Evolutionary conservation across 495 filamentous ascomycete species (phyloP).

Genomic region (Penicillium manginii): DNA sequence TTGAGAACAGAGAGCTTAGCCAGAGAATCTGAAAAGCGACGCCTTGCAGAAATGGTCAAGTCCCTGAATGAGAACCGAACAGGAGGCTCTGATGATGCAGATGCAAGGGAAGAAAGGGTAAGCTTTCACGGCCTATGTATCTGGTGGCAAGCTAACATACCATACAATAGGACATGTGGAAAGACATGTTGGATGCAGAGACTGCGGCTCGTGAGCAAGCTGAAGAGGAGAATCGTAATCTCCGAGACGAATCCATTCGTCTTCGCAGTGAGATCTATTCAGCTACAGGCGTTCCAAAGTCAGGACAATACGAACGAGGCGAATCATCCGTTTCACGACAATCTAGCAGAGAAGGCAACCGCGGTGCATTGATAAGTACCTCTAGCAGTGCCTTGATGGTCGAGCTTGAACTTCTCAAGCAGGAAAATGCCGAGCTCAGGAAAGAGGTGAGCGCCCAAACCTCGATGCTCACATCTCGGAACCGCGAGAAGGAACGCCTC

Average conservation of each 20-base stretch:
- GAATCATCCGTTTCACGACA: conserved; percentile 64
- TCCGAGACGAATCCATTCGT: conserved; percentile 82
- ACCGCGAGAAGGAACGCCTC: conserved; percentile 90
- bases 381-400: conserved; percentile 69
- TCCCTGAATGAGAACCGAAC: conserved; percentile 66
- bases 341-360: conserved; percentile 63
- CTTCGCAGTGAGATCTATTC: conserved; percentile 66
- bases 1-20: conserved; percentile 73
- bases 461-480: conserved; percentile 95
- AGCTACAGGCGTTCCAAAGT: conserved; percentile 22
- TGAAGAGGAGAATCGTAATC: conserved; percentile 81
- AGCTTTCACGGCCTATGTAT: conserved; percentile 12
- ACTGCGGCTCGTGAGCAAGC: conserved; percentile 86
- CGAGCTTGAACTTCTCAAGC: conserved; percentile 77
- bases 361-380: conserved; percentile 55
- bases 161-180: conserved; percentile 73
- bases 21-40: conserved; percentile 79
- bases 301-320: conserved; percentile 58
- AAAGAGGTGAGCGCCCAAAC: conserved; percentile 94
- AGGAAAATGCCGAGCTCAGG: conserved; percentile 90
- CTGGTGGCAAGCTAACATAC: conserved; percentile 7
- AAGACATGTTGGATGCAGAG: conserved; percentile 93
- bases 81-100: conserved; percentile 67
- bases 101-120: conserved; percentile 80
- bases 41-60: conserved; percentile 77